Percentiles rank a stretch among this genome's conserved stretches.
Conservation (phyloP, 1,284 basidiomycete species). For the Rhodotorula sp. region DNA sequence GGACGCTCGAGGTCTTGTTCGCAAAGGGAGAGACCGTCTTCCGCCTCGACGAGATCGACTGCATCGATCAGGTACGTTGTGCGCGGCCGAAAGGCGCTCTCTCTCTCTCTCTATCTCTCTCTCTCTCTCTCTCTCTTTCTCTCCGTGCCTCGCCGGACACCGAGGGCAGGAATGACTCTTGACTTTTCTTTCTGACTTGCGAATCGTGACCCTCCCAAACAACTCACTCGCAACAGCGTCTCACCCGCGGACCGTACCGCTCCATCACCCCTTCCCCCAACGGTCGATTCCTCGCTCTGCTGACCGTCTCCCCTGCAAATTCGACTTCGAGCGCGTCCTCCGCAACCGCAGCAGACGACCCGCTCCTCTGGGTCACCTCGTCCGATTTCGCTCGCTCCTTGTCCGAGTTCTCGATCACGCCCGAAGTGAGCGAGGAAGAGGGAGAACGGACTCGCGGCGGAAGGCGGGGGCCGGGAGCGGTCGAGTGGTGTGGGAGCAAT, state of each 20-base stretch:
- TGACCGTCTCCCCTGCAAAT: constrained; percentile 84
- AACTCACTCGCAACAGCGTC: too few species aligned
- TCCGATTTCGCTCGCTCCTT: constrained; percentile 85
- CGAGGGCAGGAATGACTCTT: constrained; percentile 83
- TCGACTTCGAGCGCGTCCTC: constrained; percentile 85
- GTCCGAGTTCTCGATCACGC: constrained; percentile 71
- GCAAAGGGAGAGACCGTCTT: constrained; percentile 71
- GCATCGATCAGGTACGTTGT: constrained; percentile 64
- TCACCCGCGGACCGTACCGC: constrained; percentile 81
- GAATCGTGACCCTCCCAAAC: too few species aligned
- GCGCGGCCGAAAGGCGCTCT: neutral
- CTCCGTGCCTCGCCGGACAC: neutral
- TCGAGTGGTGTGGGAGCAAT: constrained; percentile 97
- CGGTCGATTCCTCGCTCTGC: constrained; percentile 83
- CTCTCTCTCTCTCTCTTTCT: constrained; percentile 1
- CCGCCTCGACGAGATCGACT: constrained; percentile 80
- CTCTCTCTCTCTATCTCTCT: constrained; percentile 1
- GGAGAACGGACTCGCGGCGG: too few species aligned
- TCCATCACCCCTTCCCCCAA: constrained; percentile 86
- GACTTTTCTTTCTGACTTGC: constrained; percentile 85
- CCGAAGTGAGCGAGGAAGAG: constrained; percentile 38
- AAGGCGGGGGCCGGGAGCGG: constrained; percentile 58
- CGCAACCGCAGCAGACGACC: constrained; percentile 67
- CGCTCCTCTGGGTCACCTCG: constrained; percentile 78
- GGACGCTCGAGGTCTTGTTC: constrained; percentile 80